A percentile compares a stretch with the other conserved stretches of the same genome.
Conservation (phyloP, 768 basidiomycete species). For the Clitopilus passeckerianus region DNA sequence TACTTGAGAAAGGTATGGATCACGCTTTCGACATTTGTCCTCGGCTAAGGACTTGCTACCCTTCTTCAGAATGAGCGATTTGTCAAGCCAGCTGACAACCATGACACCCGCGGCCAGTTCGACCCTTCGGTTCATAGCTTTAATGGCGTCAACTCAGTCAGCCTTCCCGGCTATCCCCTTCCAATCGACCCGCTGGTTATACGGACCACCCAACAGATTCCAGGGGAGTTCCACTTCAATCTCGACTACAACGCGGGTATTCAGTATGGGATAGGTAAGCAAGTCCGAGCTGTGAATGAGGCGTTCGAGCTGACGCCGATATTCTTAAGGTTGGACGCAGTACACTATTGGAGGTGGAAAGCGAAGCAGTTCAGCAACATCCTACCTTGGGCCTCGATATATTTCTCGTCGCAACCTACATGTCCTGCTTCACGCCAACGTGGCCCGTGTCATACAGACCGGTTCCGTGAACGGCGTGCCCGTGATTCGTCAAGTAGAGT, state of each 20-base stretch:
- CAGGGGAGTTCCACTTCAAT: slow-evolving; percentile 20
- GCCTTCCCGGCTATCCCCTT: slow-evolving; percentile 24
- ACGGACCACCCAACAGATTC: slow-evolving; percentile 21
- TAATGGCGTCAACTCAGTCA: slow-evolving; percentile 24
- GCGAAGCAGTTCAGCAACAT: slow-evolving; percentile 26
- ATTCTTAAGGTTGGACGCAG: slow-evolving; percentile 19
- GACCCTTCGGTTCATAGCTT: slow-evolving; percentile 30
- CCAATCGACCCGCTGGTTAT: slow-evolving; percentile 25
- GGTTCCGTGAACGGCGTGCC: neutral
- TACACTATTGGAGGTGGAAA: slow-evolving; percentile 17
- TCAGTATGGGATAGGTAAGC: slow-evolving; percentile 20
- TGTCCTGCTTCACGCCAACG: slow-evolving; percentile 19
- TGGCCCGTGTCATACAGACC: slow-evolving; percentile 10
- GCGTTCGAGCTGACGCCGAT: neutral
- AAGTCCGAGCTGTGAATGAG: neutral
- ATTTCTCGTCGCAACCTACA: slow-evolving; percentile 22
- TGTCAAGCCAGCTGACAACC: slow-evolving; percentile 28
- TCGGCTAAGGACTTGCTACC: neutral
- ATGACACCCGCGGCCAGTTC: slow-evolving; percentile 30
- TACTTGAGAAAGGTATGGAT: slow-evolving; percentile 22
- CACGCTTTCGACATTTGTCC: neutral
- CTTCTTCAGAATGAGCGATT: slow-evolving; percentile 32
- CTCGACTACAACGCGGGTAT: slow-evolving; percentile 23
- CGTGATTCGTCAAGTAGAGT: neutral
- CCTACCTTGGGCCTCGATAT: slow-evolving; percentile 18